These are phyloP conservation scores for Tarenaya hassleriana DNA, from an alignment of 345 rosid genomes.

Conservation along the genomic window DNA sequence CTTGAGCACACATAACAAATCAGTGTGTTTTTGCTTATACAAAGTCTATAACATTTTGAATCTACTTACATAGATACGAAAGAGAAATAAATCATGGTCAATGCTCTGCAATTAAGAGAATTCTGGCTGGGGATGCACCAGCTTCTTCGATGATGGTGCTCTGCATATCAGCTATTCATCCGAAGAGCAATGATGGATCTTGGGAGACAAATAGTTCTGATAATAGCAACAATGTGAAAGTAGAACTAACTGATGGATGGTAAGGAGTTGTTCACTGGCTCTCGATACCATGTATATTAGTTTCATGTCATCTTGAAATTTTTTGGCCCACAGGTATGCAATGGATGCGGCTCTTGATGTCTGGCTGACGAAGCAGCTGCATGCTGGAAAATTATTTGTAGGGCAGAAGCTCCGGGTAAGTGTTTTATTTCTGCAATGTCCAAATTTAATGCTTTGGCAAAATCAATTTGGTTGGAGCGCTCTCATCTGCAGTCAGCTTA, in stretches of 20 bases:
- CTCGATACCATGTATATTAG: conserved; percentile 4
- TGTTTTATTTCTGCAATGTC: conserved; percentile 13
- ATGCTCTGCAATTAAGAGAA: conserved; percentile 77
- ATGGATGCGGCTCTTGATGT: conserved; percentile 63
- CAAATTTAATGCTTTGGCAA: neutral
- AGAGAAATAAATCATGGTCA: conserved; percentile 92
- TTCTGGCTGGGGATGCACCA: conserved; percentile 76
- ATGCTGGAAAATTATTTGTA: conserved; percentile 65
- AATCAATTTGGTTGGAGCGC: conserved; percentile 15
- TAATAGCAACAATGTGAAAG: conserved; percentile 35
- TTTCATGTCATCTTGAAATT: conserved; percentile 18
- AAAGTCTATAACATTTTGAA: conserved; percentile 19
- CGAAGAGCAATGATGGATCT: conserved; percentile 28
- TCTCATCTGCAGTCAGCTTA: conserved; percentile 19
- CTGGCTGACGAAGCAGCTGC: conserved; percentile 51
- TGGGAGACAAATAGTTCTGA: conserved; percentile 32
- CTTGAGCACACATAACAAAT: neutral
- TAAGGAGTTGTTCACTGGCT: conserved; percentile 2
- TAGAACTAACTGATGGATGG: conserved; percentile 97
- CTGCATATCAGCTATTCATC: conserved; percentile 58
- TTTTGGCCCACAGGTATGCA: conserved; percentile 57
- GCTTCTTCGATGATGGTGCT: conserved; percentile 73
- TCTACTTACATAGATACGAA: conserved; percentile 56
- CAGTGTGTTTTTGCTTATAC: conserved; percentile 10
- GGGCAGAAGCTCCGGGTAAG: conserved; percentile 93